Evolutionary conservation across 108 stramenopile species (phyloP).

Genomic region (Halocafeteria seosinensis): DNA sequence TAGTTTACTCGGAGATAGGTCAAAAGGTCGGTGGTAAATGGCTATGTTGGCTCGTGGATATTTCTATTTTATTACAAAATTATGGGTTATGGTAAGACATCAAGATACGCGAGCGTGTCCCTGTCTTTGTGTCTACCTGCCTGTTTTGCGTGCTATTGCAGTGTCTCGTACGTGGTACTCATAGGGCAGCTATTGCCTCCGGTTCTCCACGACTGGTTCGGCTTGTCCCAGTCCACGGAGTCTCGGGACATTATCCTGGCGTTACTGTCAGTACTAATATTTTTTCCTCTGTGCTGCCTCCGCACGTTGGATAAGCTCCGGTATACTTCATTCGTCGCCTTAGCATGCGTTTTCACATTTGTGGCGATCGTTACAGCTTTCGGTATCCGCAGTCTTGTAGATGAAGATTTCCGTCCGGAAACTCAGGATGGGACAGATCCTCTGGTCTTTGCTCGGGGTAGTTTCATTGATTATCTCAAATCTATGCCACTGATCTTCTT

Average conservation of each 20-base stretch:
- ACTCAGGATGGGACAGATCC: not conserved
- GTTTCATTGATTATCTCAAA: not conserved
- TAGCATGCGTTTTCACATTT: not conserved
- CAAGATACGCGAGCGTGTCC: no score
- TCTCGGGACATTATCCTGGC: not conserved
- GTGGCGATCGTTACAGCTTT: not conserved
- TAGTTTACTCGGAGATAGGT: not conserved
- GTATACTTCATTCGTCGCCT: not conserved
- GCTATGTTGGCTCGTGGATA: not conserved
- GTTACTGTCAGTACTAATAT: not conserved
- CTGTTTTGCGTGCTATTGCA: no score
- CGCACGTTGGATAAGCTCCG: not conserved
- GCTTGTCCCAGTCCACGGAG: not conserved
- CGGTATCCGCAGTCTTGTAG: not conserved
- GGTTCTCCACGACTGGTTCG: not conserved
- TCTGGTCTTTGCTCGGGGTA: not conserved
- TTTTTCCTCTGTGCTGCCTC: not conserved
- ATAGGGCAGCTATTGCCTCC: not conserved
- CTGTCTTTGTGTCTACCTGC: no score
- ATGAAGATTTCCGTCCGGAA: not conserved
- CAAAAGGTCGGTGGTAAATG: not conserved
- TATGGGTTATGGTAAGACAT: not conserved
- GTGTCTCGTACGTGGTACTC: not conserved
- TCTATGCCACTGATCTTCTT: not conserved
- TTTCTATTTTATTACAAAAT: not conserved